Conservation (phyloP, 169 alveolate species). For the Perkinsus olseni region DNA sequence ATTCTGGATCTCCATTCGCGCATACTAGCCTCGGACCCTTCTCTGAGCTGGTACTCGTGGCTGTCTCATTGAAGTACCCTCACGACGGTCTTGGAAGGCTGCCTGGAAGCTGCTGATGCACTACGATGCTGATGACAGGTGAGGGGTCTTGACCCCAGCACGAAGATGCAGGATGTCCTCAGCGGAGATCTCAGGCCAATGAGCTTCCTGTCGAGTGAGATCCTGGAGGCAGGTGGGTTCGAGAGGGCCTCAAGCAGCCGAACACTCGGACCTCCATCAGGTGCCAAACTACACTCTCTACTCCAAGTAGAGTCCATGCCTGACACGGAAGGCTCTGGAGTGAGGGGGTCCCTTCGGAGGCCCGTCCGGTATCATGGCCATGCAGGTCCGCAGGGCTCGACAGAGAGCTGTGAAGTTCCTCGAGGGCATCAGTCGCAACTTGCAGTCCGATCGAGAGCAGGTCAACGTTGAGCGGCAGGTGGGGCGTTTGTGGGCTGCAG, state of each 20-base stretch:
- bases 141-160: neutral
- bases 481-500: neutral
- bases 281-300: slow-evolving; percentile 53
- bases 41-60: no score
- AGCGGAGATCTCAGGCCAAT: no score
- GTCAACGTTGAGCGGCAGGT: slow-evolving; percentile 56
- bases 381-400: slow-evolving; percentile 23
- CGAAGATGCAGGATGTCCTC: neutral
- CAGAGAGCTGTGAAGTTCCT: slow-evolving; percentile 61
- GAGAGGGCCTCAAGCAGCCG: slow-evolving; percentile 45
- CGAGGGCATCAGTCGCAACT: slow-evolving; percentile 54
- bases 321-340: slow-evolving; percentile 55
- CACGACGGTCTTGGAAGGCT: no score
- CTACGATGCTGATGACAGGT: no score
- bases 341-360: neutral
- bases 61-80: no score
- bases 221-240: no score
- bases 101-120: no score
- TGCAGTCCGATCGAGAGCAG: slow-evolving; percentile 52
- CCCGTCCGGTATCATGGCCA: neutral
- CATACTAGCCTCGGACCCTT: no score
- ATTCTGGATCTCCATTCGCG: no score
- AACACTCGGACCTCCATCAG: slow-evolving; percentile 57
- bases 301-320: slow-evolving; percentile 29
- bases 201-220: no score